Evolutionary conservation across 2,329 filamentous ascomycete genomes (phyloP), one percentile per base, ranked within the genome.

Genomic region (Parascedosporium putredinis): DNA sequence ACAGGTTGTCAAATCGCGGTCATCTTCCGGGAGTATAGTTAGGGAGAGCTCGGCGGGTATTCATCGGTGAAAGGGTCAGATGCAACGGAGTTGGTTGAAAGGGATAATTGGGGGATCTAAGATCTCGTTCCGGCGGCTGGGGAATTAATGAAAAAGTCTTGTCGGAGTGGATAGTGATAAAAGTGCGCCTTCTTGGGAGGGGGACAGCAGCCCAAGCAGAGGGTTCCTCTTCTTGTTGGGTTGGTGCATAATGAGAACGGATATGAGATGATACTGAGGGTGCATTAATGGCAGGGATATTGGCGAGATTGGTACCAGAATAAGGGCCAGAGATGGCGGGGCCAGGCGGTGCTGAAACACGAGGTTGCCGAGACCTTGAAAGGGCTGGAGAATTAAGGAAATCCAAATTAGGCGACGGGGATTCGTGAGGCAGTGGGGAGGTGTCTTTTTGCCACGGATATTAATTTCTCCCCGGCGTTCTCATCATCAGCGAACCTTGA

Each of bases 61-160:
- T 74, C 69, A 53, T 74, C 70, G 55, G 64, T 72, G 55, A 70
- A 70, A 54, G 67, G 64, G 57, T 69, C 70, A 54, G 71, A 71
- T 43, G 73, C 75, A 38, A 42, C 43, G 6, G 49, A 50, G 4
- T 31, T 67, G 18, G 70, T 68, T 16, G 73, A 69, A 36, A 68
- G 67, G 33, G 71, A 75, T 44, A 69, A 59, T 14, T 63, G 65
- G 68, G 63, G 8, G 74, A 74, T 54, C 60, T 45, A 8, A 33
- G 31, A 42, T 50, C 48, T 18, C 31, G 49, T 3, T 42, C 49
- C 14, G 18, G 38, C 12, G 38, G 38, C 31, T 47, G 49, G 50
- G 72, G 62, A 31, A 52, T 42, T 25, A 80, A 62, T 14, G 75
- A 77, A 56, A 81, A 81, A 4, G 77, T 81, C 62, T 78, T 78